Evolutionary conservation across 441 rosid genomes (phyloP).

Genomic region (Breynia disticha): DNA sequence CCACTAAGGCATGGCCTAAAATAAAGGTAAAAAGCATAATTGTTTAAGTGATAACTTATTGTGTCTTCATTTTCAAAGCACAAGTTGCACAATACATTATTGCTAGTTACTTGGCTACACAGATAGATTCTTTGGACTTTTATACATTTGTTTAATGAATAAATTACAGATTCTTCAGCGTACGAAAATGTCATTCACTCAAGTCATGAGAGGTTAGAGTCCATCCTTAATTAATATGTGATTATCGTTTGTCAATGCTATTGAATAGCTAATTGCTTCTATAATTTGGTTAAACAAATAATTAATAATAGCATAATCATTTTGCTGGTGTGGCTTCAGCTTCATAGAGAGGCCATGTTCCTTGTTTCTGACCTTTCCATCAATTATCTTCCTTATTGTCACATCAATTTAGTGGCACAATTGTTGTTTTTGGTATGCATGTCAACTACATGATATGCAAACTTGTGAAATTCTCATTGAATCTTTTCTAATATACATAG

Average conservation of each 20-base stretch:
- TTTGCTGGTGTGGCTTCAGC: constrained; percentile 10
- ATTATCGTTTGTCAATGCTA: not conserved
- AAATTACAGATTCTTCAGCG: constrained; percentile 18
- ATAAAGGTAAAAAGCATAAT: no score
- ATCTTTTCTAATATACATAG: no score
- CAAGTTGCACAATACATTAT: constrained; percentile 4
- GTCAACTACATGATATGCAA: no score
- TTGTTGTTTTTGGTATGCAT: no score
- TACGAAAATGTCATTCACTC: not conserved
- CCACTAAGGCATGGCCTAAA: no score
- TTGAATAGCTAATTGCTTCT: constrained; percentile 2
- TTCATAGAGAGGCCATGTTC: constrained; percentile 17
- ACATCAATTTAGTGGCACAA: no score
- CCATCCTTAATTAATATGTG: not conserved
- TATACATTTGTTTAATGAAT: constrained; percentile 1
- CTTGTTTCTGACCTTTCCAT: constrained; percentile 14
- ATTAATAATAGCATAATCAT: not conserved
- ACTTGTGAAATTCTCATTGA: no score
- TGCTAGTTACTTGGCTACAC: constrained; percentile 9
- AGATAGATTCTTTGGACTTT: constrained; percentile 8
- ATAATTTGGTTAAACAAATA: constrained; percentile 4
- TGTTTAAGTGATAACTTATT: no score
- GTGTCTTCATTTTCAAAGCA: not conserved
- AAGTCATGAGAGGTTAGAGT: constrained; percentile 3
- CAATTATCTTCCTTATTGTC: not conserved